A percentile compares a stretch with the other conserved stretches of the same genome.
phyloP scores from a whole-genome alignment of 23 red algal genomes.

The Gracilaria caudata region DNA sequence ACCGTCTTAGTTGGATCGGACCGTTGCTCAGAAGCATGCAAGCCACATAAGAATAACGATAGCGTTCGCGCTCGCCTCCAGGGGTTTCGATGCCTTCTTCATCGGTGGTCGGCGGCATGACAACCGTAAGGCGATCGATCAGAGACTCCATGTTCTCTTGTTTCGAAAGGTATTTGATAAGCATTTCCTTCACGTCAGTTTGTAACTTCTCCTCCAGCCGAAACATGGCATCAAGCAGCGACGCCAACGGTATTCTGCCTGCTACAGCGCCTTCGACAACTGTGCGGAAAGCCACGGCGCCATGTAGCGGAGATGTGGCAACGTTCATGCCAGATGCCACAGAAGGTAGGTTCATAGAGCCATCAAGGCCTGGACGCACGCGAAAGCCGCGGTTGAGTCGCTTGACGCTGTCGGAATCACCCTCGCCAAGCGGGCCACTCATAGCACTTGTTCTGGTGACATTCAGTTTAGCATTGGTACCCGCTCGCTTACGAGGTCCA shows the following conservation, averaged over 20 bases:
- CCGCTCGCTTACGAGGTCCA: neutral
- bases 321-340: neutral
- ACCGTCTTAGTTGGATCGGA: slow-evolving; percentile 69
- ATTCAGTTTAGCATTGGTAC: neutral
- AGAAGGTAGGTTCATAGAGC: slow-evolving; percentile 41
- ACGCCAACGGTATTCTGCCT: slow-evolving; percentile 32
- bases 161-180: slow-evolving; percentile 64
- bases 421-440: slow-evolving; percentile 59
- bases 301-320: slow-evolving; percentile 9
- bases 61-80: slow-evolving; percentile 53
- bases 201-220: slow-evolving; percentile 64
- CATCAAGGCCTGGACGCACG: slow-evolving; percentile 16
- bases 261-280: slow-evolving; percentile 65
- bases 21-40: slow-evolving; percentile 75
- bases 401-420: slow-evolving; percentile 56
- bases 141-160: slow-evolving; percentile 64
- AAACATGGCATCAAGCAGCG: slow-evolving; percentile 76
- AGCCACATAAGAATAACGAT: slow-evolving; percentile 75
- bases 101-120: slow-evolving; percentile 39
- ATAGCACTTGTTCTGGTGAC: neutral
- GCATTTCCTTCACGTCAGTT: slow-evolving; percentile 66
- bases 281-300: slow-evolving; percentile 37
- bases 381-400: slow-evolving; percentile 43
- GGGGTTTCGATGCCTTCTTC: slow-evolving; percentile 54
- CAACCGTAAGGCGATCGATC: slow-evolving; percentile 64